A percentile compares a stretch with the other conserved stretches of the same genome.
These are phyloP conservation scores for Rhizoclosmatium sp. DNA, from an alignment of 192 early-diverging fungal genomes.

Conservation along the genomic window DNA sequence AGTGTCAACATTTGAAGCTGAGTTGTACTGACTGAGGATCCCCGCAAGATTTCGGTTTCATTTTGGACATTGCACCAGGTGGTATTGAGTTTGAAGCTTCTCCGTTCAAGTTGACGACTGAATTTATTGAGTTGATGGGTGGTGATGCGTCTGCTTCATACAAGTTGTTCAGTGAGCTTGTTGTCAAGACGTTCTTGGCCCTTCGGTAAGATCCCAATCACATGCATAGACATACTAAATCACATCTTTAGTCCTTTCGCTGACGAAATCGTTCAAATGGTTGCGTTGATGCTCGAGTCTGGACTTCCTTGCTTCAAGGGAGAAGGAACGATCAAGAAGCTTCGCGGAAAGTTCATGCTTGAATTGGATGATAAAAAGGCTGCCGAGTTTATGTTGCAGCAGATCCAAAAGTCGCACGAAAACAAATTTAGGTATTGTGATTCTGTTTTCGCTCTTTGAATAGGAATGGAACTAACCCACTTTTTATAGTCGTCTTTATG, in stretches of 20 bases:
- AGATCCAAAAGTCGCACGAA: conserved; percentile 90
- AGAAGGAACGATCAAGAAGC: conserved; percentile 83
- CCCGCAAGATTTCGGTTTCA: conserved; percentile 92
- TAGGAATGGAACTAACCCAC: background rate
- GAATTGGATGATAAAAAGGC: conserved; percentile 89
- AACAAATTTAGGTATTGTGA: conserved; percentile 78
- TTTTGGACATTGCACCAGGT: conserved; percentile 98
- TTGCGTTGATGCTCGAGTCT: conserved; percentile 92
- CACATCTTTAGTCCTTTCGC: conserved; percentile 77
- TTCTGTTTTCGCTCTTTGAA: background rate
- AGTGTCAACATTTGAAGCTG: background rate
- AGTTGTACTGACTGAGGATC: background rate
- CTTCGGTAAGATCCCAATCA: conserved; percentile 50
- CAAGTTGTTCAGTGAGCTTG: conserved; percentile 87
- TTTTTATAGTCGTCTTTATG: conserved; percentile 55
- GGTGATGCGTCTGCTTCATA: conserved; percentile 84
- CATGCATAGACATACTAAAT: background rate
- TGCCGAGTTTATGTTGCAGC: conserved; percentile 92
- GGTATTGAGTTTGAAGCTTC: conserved; percentile 94
- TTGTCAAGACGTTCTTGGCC: conserved; percentile 91
- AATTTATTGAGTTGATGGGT: conserved; percentile 98
- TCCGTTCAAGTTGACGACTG: conserved; percentile 97
- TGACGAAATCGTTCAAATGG: conserved; percentile 88
- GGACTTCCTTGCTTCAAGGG: conserved; percentile 96
- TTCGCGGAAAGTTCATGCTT: conserved; percentile 87